Evolutionary conservation across 1,284 basidiomycete genomes (phyloP), one percentile per base, ranked within the genome.

Genomic region (Pseudozyma sp.): DNA sequence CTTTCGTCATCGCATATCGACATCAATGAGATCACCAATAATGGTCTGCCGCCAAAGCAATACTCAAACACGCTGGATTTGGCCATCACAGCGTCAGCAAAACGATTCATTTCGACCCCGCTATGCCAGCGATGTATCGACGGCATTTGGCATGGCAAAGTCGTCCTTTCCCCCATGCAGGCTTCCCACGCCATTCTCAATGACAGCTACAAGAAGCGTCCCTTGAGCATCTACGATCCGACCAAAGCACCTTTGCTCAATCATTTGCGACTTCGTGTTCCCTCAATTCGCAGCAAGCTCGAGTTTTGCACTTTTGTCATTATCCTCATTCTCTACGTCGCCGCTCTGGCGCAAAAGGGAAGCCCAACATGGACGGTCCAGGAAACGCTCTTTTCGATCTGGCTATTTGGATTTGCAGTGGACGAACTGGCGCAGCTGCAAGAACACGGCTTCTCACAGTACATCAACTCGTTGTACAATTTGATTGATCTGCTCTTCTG

Each of bases 371-470:
- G 78, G 75, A 77, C 79, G 0, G 50, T 68, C 9, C 58, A 68
- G n/a, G 75, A 80, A 47, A 76, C 79, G 8, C 39, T 83, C 21
- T 81, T 77, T 54, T 52, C 63, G n/a, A 62, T 79, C 54, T 81
- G 79, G 76, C 55, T 69, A 1, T 34, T 66, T 85, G 88, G 94
- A 0, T 97, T 97, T 84, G 90, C 92, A 0, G 87, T 97, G 5
- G 95, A 97, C 84, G 96, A 95, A 83, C 87, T 95, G 13, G 95
- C 95, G 10, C 91, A 94, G 3, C 93, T 96, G 90, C 92, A 96
- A 83, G 95, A 97, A 84, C 94, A 95, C 81, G 94, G 95, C 0
- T 89, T 96, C 56, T 90, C 89, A 89, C 91, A 92, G 89, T 86
- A 83, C 63, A 54, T 79, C n/a, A 70, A 72, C n/a, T 81, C 81